These are phyloP conservation scores for Sporothrix mexicana DNA, from an alignment of 2,329 filamentous ascomycete species.

Conservation along the genomic window DNA sequence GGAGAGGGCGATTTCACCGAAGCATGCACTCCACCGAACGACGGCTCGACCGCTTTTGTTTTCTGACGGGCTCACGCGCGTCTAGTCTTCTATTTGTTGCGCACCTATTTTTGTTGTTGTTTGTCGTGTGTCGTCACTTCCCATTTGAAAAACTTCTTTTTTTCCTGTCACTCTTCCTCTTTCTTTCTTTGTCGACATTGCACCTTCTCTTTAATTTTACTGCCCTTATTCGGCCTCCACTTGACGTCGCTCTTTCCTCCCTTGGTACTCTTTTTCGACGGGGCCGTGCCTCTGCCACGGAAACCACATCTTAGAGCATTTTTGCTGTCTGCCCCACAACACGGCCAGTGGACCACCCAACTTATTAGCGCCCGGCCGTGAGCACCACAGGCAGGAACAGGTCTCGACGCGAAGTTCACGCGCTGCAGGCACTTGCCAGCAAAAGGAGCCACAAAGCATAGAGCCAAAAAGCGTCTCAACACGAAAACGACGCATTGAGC, in stretches of 20 bases:
- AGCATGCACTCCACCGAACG: slow-evolving; percentile 26
- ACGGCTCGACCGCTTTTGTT: slow-evolving; percentile 17
- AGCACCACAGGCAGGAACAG: slow-evolving; percentile 16
- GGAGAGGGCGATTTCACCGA: slow-evolving; percentile 18
- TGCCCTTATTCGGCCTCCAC: slow-evolving; percentile 29
- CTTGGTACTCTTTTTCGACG: slow-evolving; percentile 17
- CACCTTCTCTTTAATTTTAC: slow-evolving; percentile 29
- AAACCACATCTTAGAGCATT: slow-evolving; percentile 30
- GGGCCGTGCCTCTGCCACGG: slow-evolving; percentile 27
- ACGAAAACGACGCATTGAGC: slow-evolving; percentile 36
- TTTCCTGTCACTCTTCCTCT: not conserved
- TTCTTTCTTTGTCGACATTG: slow-evolving; percentile 5
- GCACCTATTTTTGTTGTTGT: not conserved
- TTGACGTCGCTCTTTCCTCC: slow-evolving; percentile 28
- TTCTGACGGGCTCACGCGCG: slow-evolving; percentile 9
- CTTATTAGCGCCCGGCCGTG: slow-evolving; percentile 38
- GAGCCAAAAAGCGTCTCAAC: slow-evolving; percentile 28
- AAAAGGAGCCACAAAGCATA: not conserved
- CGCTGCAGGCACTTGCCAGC: slow-evolving; percentile 30
- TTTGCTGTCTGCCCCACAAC: slow-evolving; percentile 32
- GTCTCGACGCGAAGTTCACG: slow-evolving; percentile 37
- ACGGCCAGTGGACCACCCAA: slow-evolving; percentile 28
- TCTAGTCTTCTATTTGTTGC: not conserved
- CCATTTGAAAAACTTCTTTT: not conserved
- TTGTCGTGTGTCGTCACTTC: slow-evolving; percentile 1